These are phyloP conservation scores for Hanseniaspora clermontiae DNA, from an alignment of 805 yeast genomes.

Conservation along the genomic window DNA sequence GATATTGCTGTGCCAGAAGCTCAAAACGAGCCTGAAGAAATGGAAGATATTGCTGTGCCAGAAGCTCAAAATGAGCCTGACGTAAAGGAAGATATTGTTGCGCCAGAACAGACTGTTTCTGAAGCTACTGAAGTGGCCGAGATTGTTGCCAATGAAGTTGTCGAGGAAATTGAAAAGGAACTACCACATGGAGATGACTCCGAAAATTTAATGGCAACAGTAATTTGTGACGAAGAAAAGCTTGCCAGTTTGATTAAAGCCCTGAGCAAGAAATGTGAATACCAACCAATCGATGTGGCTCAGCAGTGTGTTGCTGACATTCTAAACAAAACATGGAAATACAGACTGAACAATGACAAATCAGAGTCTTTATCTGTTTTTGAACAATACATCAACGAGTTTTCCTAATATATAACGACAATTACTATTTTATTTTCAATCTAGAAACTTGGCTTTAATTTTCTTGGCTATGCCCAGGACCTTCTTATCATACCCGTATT, in stretches of 20 bases:
- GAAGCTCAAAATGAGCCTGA: too few species aligned
- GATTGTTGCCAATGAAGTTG: background rate
- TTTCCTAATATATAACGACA: background rate
- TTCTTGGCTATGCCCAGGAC: constrained; percentile 35
- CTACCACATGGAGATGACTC: background rate
- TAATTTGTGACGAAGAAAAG: background rate
- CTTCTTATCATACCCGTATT: constrained; percentile 64
- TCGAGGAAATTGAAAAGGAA: background rate
- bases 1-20: background rate
- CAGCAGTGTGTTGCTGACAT: constrained; percentile 8
- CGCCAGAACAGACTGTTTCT: background rate
- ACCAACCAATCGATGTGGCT: background rate
- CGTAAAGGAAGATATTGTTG: background rate
- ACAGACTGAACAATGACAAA: constrained; percentile 8
- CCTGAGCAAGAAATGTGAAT: background rate
- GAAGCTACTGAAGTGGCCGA: background rate
- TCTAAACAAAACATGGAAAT: background rate
- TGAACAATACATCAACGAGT: background rate
- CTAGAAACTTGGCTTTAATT: background rate
- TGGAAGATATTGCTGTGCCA: background rate
- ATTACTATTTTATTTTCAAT: background rate
- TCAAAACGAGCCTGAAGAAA: too few species aligned
- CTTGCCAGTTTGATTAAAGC: background rate
- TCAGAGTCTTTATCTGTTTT: background rate
- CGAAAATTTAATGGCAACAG: background rate